Evolutionary conservation across 2,329 filamentous ascomycete species (phyloP), one percentile per base, ranked within the genome.

Genomic region (Mycosphaerella sp.): DNA sequence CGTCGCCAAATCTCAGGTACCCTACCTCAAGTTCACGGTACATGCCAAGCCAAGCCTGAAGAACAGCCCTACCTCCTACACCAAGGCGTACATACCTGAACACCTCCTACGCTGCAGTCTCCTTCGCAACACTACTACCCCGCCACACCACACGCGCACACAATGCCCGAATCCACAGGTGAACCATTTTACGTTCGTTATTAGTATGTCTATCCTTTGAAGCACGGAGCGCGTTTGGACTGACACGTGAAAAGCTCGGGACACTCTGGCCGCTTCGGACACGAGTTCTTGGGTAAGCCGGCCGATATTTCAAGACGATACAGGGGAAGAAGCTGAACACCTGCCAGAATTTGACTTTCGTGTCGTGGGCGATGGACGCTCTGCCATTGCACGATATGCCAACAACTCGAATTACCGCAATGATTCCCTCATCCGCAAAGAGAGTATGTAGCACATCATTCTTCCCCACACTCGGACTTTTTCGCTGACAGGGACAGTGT

Each of bases 321-420:
- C 21, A 29, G 4, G 17, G 17, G 11, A 26, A 4, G 11, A 11
- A 26, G 40, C 14, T 47, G 54, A 70, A 57, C 17, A 1, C 4
- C 6, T 11, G 21, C 9, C 63, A 97, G 92, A 98, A 73, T 98
- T 98, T 72, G 93, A 98, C 71, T 93, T 98, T 67, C 83, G 92
- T 53, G 89, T 90, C 23, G 82, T 97, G 44, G 89, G 89, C 51
- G 93, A 98, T 70, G 93, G 93, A 48, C 84, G 89, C 58, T 96
- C 91, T 69, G 93, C 93, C 6, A 88, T 93, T 49, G 90, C 92
- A 32, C 85, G 93, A 73, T 98, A 98, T 75, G 93, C 93, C 61
- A 98, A 98, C 79, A 98, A 98, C 74, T 97, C 92, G 54, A 98
- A 98, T 75, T 98, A 98, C 76, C 85, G 93, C 68, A 98, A 98